Base-by-base conservation (phyloP, 495 filamentous ascomycete genomes). In the Lasiosphaeriaceae sp. region DNA sequence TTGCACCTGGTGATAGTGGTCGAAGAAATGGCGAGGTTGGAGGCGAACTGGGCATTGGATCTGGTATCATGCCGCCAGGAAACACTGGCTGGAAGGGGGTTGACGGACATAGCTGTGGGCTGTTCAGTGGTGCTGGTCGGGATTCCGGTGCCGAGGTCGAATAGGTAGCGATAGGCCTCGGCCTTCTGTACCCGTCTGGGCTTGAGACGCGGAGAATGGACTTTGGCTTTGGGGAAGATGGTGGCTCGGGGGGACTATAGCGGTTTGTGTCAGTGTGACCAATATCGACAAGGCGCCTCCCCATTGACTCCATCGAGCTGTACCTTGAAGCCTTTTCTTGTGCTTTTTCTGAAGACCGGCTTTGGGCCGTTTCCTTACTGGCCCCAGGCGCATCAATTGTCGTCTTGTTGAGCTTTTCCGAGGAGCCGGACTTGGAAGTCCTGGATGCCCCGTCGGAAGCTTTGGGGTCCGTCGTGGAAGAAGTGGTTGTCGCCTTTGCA, bases 131-230 rank as follows among this genome's bases (percentile, higher is more conserved):
- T 8, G 24, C 43, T 17, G 62, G 52, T 1, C 53, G 56, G 1
- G 53, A 51, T 21, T 44, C 55, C 17, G 61, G 53, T 23, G 47
- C 35, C 46, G 61, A 53, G 35, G 58, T 49, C 35, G 61, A 54
- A 52, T 49, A 57, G 54, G 58, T 56, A 29, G 45, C 39, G 31
- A 66, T 64, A n/a, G 52, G 58, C 12, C 61, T 17, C 2, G 63
- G 57, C 0, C 56, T 58, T 17, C 50, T 50, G 20, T 37, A 24
- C 0, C 63, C 63, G 21, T 66, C 67, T 22, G 67, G 67, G 47
- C 66, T 70, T 0, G 63, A 56, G 43, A 68, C 52, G 2, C 67
- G 67, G 19, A 70, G 67, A 31, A 70, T 70, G 5, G 61, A 64
- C 39, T 68, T 70, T 29, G 67, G 67, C 31, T 61, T 65, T 9